Percentiles rank a stretch among this genome's conserved stretches.
These are phyloP conservation scores for Oryza longistaminata DNA, from an alignment of 176 grass and related monocot genomes.

Conservation along the genomic window DNA sequence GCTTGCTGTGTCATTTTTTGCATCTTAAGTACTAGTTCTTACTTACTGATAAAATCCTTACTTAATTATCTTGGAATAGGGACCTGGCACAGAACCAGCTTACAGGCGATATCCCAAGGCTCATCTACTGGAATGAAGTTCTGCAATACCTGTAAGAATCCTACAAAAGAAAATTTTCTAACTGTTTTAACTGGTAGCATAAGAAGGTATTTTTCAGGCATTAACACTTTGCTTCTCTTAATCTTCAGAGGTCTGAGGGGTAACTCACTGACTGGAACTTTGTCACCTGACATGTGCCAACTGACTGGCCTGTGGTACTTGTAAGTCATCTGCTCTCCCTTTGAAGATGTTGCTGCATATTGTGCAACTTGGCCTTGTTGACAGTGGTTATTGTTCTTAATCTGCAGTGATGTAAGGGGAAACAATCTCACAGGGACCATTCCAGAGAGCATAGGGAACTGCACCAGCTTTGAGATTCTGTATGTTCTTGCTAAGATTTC, in stretches of 20 bases:
- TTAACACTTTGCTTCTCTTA: conserved; percentile 21
- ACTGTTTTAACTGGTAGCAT: background rate
- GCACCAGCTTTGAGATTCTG: conserved; percentile 97
- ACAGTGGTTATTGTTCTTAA: background rate
- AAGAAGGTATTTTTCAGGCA: background rate
- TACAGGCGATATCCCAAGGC: conserved; percentile 81
- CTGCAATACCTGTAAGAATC: conserved; percentile 83
- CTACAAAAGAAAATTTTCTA: background rate
- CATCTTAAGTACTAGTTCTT: conserved; percentile 11
- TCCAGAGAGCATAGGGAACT: conserved; percentile 93
- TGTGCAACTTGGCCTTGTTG: conserved; percentile 1
- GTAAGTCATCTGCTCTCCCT: conserved; percentile 53
- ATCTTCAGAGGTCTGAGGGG: conserved; percentile 78
- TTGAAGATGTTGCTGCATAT: background rate
- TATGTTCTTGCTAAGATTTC: conserved; percentile 42
- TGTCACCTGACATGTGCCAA: conserved; percentile 98
- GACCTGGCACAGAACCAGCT: conserved; percentile 96
- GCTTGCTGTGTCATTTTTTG: background rate
- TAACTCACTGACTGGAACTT: conserved; percentile 76
- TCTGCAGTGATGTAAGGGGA: conserved; percentile 88
- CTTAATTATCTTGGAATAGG: conserved; percentile 34
- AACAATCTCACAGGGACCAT: conserved; percentile 98
- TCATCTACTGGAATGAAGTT: conserved; percentile 99
- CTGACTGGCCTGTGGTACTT: conserved; percentile 99
- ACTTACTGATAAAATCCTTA: conserved; percentile 3